Conservation (phyloP, 768 basidiomycete genomes). For the Dentipellis sp. region DNA sequence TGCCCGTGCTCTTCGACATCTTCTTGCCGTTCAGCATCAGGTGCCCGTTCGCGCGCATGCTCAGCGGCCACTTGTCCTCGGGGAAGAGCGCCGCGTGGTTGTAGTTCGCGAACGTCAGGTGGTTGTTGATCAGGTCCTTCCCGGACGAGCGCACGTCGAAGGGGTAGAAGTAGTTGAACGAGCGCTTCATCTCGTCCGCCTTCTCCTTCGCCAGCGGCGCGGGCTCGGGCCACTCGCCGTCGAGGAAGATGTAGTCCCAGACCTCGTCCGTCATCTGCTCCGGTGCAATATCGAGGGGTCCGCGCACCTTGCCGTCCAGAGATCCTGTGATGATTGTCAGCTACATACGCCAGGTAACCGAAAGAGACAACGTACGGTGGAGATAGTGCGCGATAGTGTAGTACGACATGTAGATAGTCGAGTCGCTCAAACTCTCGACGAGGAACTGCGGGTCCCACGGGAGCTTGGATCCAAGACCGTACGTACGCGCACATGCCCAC, state of each 20-base stretch:
- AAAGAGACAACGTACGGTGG: constrained; percentile 51
- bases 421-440: constrained; percentile 95
- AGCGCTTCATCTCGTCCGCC: constrained; percentile 76
- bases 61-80: constrained; percentile 82
- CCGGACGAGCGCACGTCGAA: constrained; percentile 97
- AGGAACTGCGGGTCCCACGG: constrained; percentile 97
- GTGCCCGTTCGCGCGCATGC: constrained; percentile 94
- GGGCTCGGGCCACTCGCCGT: constrained; percentile 64
- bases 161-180: constrained; percentile 96
- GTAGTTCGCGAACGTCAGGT: constrained; percentile 91
- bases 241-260: constrained; percentile 89
- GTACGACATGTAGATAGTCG: constrained; percentile 98
- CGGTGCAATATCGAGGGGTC: constrained; percentile 75
- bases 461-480: constrained; percentile 89
- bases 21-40: constrained; percentile 97
- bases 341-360: neutral
- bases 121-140: constrained; percentile 94
- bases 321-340: constrained; percentile 34
- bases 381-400: constrained; percentile 90
- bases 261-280: constrained; percentile 96
- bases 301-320: constrained; percentile 71
- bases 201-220: constrained; percentile 66
- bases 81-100: constrained; percentile 91
- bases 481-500: constrained; percentile 99
- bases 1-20: constrained; percentile 97